A percentile compares a stretch with the other conserved stretches of the same genome.
phyloP scores from a whole-genome alignment of 208 protist species.

The Trypanosoma caninum region DNA sequence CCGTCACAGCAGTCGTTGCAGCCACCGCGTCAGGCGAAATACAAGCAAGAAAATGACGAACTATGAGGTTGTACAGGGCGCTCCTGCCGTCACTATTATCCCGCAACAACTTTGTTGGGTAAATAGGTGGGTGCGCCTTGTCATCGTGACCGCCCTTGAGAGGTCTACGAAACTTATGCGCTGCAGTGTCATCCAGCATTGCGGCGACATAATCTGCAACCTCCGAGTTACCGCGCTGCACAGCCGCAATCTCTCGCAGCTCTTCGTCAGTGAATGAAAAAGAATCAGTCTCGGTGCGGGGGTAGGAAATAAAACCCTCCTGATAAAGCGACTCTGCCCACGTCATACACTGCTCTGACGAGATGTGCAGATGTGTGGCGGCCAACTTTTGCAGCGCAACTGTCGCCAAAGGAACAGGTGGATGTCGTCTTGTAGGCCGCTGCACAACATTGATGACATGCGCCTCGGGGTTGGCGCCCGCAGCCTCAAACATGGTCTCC shows the following conservation, averaged over 20 bases:
- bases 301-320: slow-evolving; percentile 94
- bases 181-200: slow-evolving; percentile 47
- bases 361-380: slow-evolving; percentile 90
- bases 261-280: slow-evolving; percentile 89
- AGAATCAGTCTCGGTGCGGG: slow-evolving; percentile 97
- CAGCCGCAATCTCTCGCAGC: slow-evolving; percentile 72
- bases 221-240: slow-evolving; percentile 60
- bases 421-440: slow-evolving; percentile 55
- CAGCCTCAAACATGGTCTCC: slow-evolving; percentile 58
- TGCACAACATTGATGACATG: slow-evolving; percentile 70
- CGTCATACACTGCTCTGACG: slow-evolving; percentile 94
- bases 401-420: slow-evolving; percentile 96
- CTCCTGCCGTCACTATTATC: slow-evolving; percentile 46
- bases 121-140: slow-evolving; percentile 98
- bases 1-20: slow-evolving; percentile 82
- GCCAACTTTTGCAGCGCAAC: slow-evolving; percentile 97
- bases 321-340: slow-evolving; percentile 92
- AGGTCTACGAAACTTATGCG: slow-evolving; percentile 87
- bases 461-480: slow-evolving; percentile 35
- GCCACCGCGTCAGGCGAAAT: slow-evolving; percentile 92
- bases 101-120: slow-evolving; percentile 89
- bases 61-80: slow-evolving; percentile 95
- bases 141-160: slow-evolving; percentile 95
- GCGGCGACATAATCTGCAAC: slow-evolving; percentile 49
- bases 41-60: slow-evolving; percentile 97